These are phyloP conservation scores for Lepiota brunneoincarnata DNA, from an alignment of 768 basidiomycete genomes.

Conservation along the genomic window DNA sequence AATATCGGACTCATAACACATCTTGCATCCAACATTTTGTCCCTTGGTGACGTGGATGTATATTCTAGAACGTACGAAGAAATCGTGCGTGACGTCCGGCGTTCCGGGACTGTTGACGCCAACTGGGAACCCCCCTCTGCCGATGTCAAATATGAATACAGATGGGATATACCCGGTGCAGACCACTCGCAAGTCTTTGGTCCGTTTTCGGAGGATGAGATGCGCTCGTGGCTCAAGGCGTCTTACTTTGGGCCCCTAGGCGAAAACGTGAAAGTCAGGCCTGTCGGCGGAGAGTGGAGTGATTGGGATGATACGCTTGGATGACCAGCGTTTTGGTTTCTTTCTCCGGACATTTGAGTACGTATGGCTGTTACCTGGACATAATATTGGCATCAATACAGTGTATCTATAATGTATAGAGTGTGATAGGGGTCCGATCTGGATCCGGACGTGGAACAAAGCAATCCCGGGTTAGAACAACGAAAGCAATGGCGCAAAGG, in stretches of 20 bases:
- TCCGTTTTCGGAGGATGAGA: conserved; percentile 77
- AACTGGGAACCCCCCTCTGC: conserved; percentile 78
- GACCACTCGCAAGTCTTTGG: conserved; percentile 61
- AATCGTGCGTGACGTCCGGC: conserved; percentile 71
- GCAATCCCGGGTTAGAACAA: not conserved
- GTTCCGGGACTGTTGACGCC: conserved; percentile 63
- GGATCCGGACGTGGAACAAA: conserved; percentile 1
- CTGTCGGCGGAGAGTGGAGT: conserved; percentile 68
- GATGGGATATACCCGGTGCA: conserved; percentile 62
- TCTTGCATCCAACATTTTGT: conserved; percentile 85
- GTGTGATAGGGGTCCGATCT: conserved; percentile 16
- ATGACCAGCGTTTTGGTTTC: conserved; percentile 23
- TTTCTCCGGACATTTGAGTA: conserved; percentile 9
- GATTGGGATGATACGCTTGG: conserved; percentile 65
- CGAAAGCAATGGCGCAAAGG: not conserved
- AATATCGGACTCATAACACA: conserved; percentile 82
- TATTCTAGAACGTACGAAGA: conserved; percentile 87
- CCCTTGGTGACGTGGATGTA: conserved; percentile 80
- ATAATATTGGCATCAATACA: conserved; percentile 13
- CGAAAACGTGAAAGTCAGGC: conserved; percentile 75
- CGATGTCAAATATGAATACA: conserved; percentile 77
- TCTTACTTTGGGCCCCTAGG: conserved; percentile 77
- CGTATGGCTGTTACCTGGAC: conserved; percentile 7
- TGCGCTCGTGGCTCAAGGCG: conserved; percentile 77
- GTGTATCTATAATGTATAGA: conserved; percentile 14